Conservation (phyloP, 164 flowering plant species). For the Buxus sempervirens region DNA sequence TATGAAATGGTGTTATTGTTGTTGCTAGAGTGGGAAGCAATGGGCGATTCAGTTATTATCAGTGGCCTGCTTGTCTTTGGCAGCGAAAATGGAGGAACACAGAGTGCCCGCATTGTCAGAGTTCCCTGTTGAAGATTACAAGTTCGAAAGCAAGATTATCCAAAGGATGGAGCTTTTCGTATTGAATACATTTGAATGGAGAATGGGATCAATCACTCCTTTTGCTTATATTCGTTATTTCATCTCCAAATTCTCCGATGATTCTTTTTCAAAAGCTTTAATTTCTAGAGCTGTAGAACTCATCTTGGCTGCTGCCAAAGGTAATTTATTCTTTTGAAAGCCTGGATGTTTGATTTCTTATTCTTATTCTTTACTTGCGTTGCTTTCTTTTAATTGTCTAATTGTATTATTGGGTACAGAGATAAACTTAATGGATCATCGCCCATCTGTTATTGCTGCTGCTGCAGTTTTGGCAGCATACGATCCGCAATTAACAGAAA, state of each 20-base stretch:
- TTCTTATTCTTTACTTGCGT: background rate
- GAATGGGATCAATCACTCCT: slow-evolving; percentile 57
- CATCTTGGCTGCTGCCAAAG: slow-evolving; percentile 40
- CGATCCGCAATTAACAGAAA: slow-evolving; percentile 37
- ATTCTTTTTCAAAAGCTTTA: slow-evolving; percentile 17
- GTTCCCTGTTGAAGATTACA: slow-evolving; percentile 31
- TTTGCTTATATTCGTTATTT: slow-evolving; percentile 53
- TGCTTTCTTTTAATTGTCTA: slow-evolving; percentile 1
- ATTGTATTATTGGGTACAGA: slow-evolving; percentile 29
- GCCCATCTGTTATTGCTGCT: slow-evolving; percentile 64
- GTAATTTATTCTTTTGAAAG: slow-evolving; percentile 23
- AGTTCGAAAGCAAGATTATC: slow-evolving; percentile 43
- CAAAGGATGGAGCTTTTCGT: slow-evolving; percentile 71
- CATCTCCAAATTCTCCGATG: slow-evolving; percentile 32
- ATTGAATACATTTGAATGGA: slow-evolving; percentile 66
- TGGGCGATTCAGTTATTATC: slow-evolving; percentile 66
- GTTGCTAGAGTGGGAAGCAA: slow-evolving; percentile 31
- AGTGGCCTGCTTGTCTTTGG: slow-evolving; percentile 61
- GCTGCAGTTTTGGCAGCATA: slow-evolving; percentile 54
- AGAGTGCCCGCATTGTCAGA: slow-evolving; percentile 41
- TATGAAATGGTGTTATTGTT: background rate
- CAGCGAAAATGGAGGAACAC: slow-evolving; percentile 78
- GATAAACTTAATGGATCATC: slow-evolving; percentile 35
- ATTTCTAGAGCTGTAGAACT: slow-evolving; percentile 29
- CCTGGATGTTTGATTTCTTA: background rate